Conservation (phyloP, 768 basidiomycete species). For the Terana coerulea region DNA sequence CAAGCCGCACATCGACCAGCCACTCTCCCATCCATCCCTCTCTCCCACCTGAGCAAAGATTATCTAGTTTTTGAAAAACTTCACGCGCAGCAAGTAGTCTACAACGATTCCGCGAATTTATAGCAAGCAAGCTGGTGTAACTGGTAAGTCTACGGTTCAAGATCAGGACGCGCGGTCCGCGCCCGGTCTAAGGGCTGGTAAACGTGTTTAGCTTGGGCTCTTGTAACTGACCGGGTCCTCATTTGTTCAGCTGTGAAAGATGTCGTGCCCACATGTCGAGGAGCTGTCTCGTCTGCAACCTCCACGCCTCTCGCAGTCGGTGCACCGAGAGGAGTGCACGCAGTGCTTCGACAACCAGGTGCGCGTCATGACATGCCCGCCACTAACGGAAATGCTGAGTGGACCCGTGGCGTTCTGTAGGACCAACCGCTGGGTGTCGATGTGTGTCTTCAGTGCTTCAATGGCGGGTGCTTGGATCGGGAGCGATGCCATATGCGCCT, state of each 20-base stretch:
- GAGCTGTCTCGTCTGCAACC: conserved; percentile 45
- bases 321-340: conserved; percentile 92
- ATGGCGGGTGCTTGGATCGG: conserved; percentile 74
- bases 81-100: too few relatives aligned
- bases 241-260: not conserved
- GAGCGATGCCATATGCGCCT: conserved; percentile 68
- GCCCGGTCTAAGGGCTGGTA: too few relatives aligned
- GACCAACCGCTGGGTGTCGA: conserved; percentile 76
- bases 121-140: too few relatives aligned
- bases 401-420: conserved; percentile 34
- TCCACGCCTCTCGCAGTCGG: conserved; percentile 65
- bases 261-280: conserved; percentile 50
- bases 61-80: too few relatives aligned
- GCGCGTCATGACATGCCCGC: conserved; percentile 9
- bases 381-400: not conserved
- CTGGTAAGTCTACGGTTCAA: too few relatives aligned
- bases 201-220: too few relatives aligned
- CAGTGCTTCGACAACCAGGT: conserved; percentile 97
- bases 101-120: too few relatives aligned
- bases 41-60: too few relatives aligned
- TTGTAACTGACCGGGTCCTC: conserved; percentile 6
- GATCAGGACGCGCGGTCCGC: too few relatives aligned
- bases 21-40: too few relatives aligned
- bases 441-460: conserved; percentile 92
- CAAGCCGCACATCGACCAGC: too few relatives aligned